Evolutionary conservation across 805 yeast species (phyloP).

Genomic region (Starmerella floris): DNA sequence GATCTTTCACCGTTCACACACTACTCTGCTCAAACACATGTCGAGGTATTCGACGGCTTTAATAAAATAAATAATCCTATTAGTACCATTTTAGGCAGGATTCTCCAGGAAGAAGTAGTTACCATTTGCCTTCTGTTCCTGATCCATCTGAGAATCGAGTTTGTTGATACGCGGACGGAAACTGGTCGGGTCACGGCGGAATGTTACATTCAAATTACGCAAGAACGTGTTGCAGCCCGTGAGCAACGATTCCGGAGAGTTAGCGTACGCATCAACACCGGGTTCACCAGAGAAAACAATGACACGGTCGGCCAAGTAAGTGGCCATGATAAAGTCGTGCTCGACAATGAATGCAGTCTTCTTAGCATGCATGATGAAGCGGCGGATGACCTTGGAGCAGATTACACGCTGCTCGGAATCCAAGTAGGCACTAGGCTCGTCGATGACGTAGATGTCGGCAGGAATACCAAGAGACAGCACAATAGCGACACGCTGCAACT

Average conservation of each 20-base stretch:
- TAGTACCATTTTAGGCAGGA: constrained; percentile 22
- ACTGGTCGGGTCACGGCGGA: constrained; percentile 97
- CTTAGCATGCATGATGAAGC: constrained; percentile 89
- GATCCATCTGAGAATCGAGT: constrained; percentile 96
- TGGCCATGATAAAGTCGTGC: constrained; percentile 99
- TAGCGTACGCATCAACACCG: constrained; percentile 71
- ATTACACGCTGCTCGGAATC: constrained; percentile 99
- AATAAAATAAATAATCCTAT: not conserved
- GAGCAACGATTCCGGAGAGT: constrained; percentile 79
- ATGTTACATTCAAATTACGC: constrained; percentile 92
- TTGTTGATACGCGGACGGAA: constrained; percentile 98
- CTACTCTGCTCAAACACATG: too few species aligned
- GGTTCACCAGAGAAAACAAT: constrained; percentile 97
- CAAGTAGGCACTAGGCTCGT: constrained; percentile 97
- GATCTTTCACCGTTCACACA: too few species aligned
- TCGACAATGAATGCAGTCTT: constrained; percentile 98
- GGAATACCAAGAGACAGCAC: constrained; percentile 85
- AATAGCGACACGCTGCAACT: constrained; percentile 97
- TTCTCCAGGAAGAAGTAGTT: constrained; percentile 92
- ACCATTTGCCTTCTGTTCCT: constrained; percentile 85
- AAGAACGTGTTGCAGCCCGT: constrained; percentile 96
- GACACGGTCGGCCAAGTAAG: constrained; percentile 96
- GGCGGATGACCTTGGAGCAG: constrained; percentile 95
- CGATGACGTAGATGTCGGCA: constrained; percentile 93
- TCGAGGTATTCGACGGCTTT: too few species aligned